Conservation (phyloP, 768 basidiomycete genomes). For the Serendipita vermifera region DNA sequence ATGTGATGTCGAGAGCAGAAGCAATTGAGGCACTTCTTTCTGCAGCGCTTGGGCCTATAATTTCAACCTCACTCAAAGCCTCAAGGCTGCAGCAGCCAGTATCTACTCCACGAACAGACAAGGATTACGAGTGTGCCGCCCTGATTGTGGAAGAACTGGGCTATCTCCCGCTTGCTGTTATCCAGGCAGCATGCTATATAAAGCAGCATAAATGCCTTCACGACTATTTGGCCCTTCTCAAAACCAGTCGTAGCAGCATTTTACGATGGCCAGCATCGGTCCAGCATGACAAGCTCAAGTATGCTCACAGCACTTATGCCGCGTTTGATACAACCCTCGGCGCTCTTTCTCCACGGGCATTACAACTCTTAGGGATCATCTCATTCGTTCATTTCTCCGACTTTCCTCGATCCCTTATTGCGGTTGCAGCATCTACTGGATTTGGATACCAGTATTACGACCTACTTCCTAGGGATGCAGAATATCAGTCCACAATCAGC, state of each 20-base stretch:
- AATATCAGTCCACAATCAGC: background rate
- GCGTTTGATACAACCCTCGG: constrained; percentile 1
- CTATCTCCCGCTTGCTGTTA: too few species aligned
- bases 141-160: too few species aligned
- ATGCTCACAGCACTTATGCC: background rate
- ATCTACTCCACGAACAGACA: background rate
- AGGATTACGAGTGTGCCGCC: background rate
- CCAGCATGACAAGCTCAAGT: background rate
- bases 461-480: background rate
- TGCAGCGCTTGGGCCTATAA: too few species aligned
- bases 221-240: background rate
- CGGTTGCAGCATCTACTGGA: background rate
- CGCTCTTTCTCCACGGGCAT: background rate
- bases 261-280: background rate
- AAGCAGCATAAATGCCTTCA: constrained; percentile 1
- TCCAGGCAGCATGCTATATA: constrained; percentile 5
- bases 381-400: background rate
- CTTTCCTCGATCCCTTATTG: background rate
- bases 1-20: background rate
- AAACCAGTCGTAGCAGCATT: background rate
- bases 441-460: background rate
- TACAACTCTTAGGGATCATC: background rate
- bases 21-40: background rate
- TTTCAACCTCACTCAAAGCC: too few species aligned
- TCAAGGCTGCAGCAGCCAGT: background rate